Percentiles rank a stretch among this genome's conserved stretches.
Conservation (phyloP, 2,329 filamentous ascomycete genomes). For the Epicoccum sorghinum region DNA sequence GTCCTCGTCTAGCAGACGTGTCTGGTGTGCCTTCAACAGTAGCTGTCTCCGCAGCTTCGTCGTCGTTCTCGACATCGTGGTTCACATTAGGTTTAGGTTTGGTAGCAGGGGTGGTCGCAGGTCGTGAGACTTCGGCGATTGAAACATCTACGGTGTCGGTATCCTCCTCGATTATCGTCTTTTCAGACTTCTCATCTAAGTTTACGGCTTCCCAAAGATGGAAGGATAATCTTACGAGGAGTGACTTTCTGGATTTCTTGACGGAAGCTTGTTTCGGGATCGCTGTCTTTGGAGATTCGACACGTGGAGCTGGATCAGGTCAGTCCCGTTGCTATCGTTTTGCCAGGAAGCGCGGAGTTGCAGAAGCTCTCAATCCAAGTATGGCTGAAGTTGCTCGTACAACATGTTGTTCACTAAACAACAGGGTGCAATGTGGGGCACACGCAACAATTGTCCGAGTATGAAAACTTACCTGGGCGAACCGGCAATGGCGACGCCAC, state of each 20-base stretch:
- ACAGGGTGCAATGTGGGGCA: not conserved
- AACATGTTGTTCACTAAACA: not conserved
- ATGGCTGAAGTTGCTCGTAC: not conserved
- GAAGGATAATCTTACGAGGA: constrained; percentile 22
- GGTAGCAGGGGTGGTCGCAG: constrained; percentile 12
- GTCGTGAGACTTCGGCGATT: constrained; percentile 17
- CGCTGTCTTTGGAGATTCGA: constrained; percentile 29
- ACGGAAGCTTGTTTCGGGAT: constrained; percentile 29
- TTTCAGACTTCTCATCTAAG: constrained; percentile 27
- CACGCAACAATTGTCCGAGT: not conserved
- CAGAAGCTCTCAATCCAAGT: not conserved
- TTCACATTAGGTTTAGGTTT: constrained; percentile 6
- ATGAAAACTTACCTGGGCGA: constrained; percentile 34
- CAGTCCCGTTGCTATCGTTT: not conserved
- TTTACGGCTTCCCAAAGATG: constrained; percentile 8
- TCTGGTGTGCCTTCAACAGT: constrained; percentile 32
- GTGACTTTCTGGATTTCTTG: constrained; percentile 32
- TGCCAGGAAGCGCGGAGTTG: not conserved
- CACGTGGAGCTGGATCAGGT: constrained; percentile 17
- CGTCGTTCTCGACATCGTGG: not conserved
- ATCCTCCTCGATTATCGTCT: constrained; percentile 18
- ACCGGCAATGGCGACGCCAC: constrained; percentile 31
- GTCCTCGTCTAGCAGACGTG: constrained; percentile 34
- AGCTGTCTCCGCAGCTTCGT: constrained; percentile 12
- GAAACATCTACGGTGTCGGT: constrained; percentile 16